phyloP scores from a whole-genome alignment of 73 alveolate species.

The Paramecium caudatum region DNA sequence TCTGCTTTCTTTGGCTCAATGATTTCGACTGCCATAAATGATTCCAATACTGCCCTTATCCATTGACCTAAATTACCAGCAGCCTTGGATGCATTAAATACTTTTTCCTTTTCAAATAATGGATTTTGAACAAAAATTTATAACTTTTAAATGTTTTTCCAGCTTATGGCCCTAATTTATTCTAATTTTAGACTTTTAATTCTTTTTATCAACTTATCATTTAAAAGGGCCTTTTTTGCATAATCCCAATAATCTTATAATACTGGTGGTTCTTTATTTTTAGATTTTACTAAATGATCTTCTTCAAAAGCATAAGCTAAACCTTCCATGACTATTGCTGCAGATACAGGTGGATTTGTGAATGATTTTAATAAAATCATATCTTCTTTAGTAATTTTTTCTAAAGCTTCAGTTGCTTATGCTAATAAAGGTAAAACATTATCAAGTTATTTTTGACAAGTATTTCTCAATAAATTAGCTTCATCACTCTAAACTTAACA shows the following conservation, averaged over 20 bases:
- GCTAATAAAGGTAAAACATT: constrained; percentile 98
- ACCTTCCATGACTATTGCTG: constrained; percentile 72
- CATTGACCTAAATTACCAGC: constrained; percentile 91
- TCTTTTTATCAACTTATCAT: constrained; percentile 73
- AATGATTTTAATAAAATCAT: constrained; percentile 93
- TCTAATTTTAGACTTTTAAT: constrained; percentile 52
- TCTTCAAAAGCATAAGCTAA: constrained; percentile 76
- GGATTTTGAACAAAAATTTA: constrained; percentile 79
- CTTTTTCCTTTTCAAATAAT: constrained; percentile 83
- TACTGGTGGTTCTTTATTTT: constrained; percentile 66
- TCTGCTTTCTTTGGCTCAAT: constrained; percentile 98
- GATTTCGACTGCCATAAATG: constrained; percentile 85
- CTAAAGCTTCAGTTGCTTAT: constrained; percentile 97
- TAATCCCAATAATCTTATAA: constrained; percentile 85
- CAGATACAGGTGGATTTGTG: constrained; percentile 90
- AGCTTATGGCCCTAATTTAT: constrained; percentile 71
- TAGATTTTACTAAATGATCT: constrained; percentile 60
- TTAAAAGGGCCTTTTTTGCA: constrained; percentile 75
- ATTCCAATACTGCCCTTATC: constrained; percentile 91
- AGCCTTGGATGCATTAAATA: constrained; percentile 86
- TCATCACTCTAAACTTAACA: constrained; percentile 79
- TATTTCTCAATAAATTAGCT: constrained; percentile 85
- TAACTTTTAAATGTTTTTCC: constrained; percentile 80
- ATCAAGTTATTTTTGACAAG: constrained; percentile 90
- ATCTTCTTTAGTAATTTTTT: constrained; percentile 94